Conservation (phyloP, 768 basidiomycete genomes). For the Pisolithus orientalis region DNA sequence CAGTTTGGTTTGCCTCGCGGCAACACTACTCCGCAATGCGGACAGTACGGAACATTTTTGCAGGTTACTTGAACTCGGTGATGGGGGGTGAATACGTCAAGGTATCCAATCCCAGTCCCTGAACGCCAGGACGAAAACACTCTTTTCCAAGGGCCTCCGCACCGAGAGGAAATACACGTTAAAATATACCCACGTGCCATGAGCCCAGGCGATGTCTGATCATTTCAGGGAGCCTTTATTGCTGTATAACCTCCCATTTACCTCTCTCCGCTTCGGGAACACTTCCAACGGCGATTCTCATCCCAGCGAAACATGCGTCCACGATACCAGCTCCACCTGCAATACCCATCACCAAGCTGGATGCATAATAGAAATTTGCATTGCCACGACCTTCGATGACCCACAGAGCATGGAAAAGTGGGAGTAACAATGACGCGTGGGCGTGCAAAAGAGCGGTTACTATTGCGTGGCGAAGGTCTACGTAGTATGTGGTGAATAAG, state of each 20-base stretch:
- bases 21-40: no score
- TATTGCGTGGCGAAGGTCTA: constrained; percentile 82
- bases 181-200: not conserved
- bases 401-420: constrained; percentile 91
- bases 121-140: not conserved
- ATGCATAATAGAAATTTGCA: constrained; percentile 97
- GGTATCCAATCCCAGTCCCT: no score
- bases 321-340: constrained; percentile 79
- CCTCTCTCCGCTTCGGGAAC: constrained; percentile 34
- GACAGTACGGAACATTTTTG: no score
- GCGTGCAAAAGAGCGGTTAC: constrained; percentile 77
- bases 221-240: constrained; percentile 8
- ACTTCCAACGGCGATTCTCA: constrained; percentile 63
- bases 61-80: no score
- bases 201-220: not conserved
- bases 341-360: constrained; percentile 88
- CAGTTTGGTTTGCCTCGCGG: no score
- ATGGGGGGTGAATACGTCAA: no score
- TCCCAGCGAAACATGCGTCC: constrained; percentile 79
- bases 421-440: constrained; percentile 80
- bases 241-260: constrained; percentile 25
- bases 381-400: constrained; percentile 88
- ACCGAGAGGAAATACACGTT: not conserved
- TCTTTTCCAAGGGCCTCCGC: not conserved
- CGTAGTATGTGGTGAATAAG: not conserved